Percentiles rank a stretch among this genome's conserved stretches.
Conservation (phyloP, 805 yeast genomes). For the Saccharomycopsis fibuligera region DNA sequence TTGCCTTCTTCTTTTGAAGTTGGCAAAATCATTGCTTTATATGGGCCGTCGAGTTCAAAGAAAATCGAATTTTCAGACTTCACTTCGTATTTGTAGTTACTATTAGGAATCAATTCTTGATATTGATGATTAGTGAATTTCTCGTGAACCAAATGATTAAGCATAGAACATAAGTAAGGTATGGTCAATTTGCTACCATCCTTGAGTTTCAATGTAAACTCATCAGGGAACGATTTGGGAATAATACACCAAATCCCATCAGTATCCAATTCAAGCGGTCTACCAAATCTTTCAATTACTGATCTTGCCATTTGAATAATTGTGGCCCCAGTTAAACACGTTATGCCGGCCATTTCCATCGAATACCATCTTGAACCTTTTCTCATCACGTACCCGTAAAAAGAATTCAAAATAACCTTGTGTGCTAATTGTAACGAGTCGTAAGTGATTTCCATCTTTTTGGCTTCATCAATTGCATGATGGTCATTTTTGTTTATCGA, state of each 20-base stretch:
- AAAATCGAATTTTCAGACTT: constrained; percentile 89
- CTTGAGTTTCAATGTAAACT: constrained; percentile 60
- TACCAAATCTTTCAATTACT: constrained; percentile 84
- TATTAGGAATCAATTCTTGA: constrained; percentile 62
- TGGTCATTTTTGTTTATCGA: constrained; percentile 46
- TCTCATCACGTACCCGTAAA: constrained; percentile 98
- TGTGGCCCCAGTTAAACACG: constrained; percentile 96
- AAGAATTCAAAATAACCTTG: constrained; percentile 91
- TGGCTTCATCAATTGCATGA: constrained; percentile 76
- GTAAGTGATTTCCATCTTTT: constrained; percentile 86
- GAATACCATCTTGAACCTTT: constrained; percentile 99
- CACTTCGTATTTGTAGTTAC: constrained; percentile 61
- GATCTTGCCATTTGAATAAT: constrained; percentile 96
- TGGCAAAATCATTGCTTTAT: constrained; percentile 94
- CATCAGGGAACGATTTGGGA: constrained; percentile 91
- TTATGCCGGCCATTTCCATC: constrained; percentile 99
- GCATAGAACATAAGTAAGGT: constrained; percentile 94
- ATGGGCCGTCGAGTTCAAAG: constrained; percentile 98
- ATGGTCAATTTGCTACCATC: constrained; percentile 72
- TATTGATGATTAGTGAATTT: constrained; percentile 92
- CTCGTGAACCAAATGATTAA: constrained; percentile 87
- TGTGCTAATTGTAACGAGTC: constrained; percentile 96
- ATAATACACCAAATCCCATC: constrained; percentile 99
- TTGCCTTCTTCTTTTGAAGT: constrained; percentile 97
- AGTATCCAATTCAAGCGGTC: constrained; percentile 94